A percentile compares a stretch with the other conserved stretches of the same genome.
These are phyloP conservation scores for Atkinsonella texensis DNA, from an alignment of 2,329 filamentous ascomycete species.

Conservation along the genomic window DNA sequence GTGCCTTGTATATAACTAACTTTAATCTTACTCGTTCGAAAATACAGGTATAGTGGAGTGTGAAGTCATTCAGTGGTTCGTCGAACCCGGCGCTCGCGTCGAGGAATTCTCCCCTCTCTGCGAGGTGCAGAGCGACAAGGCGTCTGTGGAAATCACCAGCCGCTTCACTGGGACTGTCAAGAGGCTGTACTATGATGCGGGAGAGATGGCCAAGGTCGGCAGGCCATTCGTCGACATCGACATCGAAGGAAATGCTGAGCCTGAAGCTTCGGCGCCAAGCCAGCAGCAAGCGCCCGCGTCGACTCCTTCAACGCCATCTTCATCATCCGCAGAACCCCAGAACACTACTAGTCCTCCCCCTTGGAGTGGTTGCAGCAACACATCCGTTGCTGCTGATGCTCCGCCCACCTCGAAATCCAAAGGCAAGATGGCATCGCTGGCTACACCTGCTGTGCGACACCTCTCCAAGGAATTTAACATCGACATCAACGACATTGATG, in stretches of 20 bases:
- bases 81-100: constrained; percentile 86
- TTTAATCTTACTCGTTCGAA: neutral
- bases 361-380: neutral
- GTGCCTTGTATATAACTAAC: too few species aligned
- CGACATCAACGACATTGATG: constrained; percentile 64
- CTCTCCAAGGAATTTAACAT: constrained; percentile 69
- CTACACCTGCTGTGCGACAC: constrained; percentile 86
- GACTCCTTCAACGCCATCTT: constrained; percentile 13
- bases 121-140: constrained; percentile 98
- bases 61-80: constrained; percentile 99
- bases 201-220: constrained; percentile 92
- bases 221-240: constrained; percentile 94
- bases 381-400: constrained; percentile 3
- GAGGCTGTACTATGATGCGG: constrained; percentile 88
- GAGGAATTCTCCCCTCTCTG: constrained; percentile 97
- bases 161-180: constrained; percentile 92
- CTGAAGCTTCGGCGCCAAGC: constrained; percentile 14
- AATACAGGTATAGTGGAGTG: constrained; percentile 83
- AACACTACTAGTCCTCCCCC: neutral
- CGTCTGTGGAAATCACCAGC: constrained; percentile 81
- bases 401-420: constrained; percentile 22
- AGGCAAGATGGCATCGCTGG: constrained; percentile 61
- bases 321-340: constrained; percentile 7
- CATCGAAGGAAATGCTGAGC: constrained; percentile 62
- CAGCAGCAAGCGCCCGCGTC: constrained; percentile 13